These are phyloP conservation scores for Saccharomycopsis schoenii DNA, from an alignment of 805 yeast species.

Conservation along the genomic window DNA sequence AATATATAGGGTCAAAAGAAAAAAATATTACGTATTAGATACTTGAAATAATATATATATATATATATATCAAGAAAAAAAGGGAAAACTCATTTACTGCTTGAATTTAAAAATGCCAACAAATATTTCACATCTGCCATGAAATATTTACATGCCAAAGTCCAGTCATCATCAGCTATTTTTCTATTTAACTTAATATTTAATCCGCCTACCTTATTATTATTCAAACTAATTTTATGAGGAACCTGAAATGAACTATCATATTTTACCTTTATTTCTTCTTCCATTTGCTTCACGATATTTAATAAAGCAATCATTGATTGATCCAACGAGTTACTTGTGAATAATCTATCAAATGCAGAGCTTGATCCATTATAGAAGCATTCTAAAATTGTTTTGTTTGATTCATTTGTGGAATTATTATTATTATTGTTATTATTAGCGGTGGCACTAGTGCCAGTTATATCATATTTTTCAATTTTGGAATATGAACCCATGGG, in stretches of 20 bases:
- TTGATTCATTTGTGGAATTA: neutral
- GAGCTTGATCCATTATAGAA: conserved; percentile 58
- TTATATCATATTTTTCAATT: conserved; percentile 40
- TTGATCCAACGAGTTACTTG: conserved; percentile 66
- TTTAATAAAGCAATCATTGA: conserved; percentile 74
- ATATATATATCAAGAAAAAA: too few species aligned
- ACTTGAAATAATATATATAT: neutral
- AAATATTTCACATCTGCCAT: conserved; percentile 80
- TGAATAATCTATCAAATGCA: conserved; percentile 58
- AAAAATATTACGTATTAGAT: neutral
- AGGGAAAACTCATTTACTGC: conserved; percentile 14
- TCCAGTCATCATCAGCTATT: conserved; percentile 71
- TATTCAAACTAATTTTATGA: conserved; percentile 43
- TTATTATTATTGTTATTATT: neutral
- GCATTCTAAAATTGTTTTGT: conserved; percentile 42
- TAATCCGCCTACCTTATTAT: conserved; percentile 67
- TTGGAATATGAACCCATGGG: conserved; percentile 83
- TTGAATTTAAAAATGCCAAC: conserved; percentile 54
- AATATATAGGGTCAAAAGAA: neutral
- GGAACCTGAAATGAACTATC: conserved; percentile 50
- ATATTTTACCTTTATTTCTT: conserved; percentile 23
- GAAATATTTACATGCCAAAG: conserved; percentile 75
- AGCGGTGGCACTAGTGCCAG: too few species aligned
- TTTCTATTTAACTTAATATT: conserved; percentile 60
- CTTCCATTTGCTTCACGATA: conserved; percentile 44